Base-by-base conservation (phyloP, 139 green algal genomes). In the Chlamydomonas incerta region DNA sequence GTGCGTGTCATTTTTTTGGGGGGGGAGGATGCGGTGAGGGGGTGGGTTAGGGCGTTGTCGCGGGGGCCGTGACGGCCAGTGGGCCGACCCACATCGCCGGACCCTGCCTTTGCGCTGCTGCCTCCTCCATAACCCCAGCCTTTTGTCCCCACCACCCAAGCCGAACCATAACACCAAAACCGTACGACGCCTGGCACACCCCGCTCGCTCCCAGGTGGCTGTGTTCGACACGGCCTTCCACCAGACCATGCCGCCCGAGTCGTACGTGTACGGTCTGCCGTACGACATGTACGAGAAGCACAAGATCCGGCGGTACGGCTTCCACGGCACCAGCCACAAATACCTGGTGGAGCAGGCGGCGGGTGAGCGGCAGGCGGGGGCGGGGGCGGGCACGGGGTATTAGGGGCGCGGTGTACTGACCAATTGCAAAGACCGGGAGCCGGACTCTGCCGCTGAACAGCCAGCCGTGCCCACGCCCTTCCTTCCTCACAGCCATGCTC, bases 181-280 rank as follows among this genome's bases (percentile, higher is more conserved):
- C 55, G 8, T 24, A 58, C 52, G 11, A 23, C 13, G 13, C 11
- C 15, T 15, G 52, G 11, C 52, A 15, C 13, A 11, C 52, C 15
- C 15, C 13, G 52, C 52, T 15, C 52, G 13, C 20, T 2, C 20
- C 10, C 95, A 98, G 90, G 96, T 98, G 10, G 96, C 90, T 34
- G 96, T 99, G 41, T 99, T 99, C 87, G 96, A 99, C 90, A 99
- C 96, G 1, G 96, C 96, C 23, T 99, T 96, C 86, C 96, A 99
- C 87, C 89, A 94, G 60, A 98, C 94, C 52, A 97, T 99, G 95
- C 90, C 94, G 0, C 74, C 93, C 3, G 52, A 89, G 15, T 94
- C 96, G 0, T 98, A 93, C 90, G 95, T 94, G 73, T 99, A 99
- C 76, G 96, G 92, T 0, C 74, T 99, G 70, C 96, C 96, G 4